Base-by-base conservation (phyloP, 768 basidiomycete genomes). In the Phlegmacium glaucopus region DNA sequence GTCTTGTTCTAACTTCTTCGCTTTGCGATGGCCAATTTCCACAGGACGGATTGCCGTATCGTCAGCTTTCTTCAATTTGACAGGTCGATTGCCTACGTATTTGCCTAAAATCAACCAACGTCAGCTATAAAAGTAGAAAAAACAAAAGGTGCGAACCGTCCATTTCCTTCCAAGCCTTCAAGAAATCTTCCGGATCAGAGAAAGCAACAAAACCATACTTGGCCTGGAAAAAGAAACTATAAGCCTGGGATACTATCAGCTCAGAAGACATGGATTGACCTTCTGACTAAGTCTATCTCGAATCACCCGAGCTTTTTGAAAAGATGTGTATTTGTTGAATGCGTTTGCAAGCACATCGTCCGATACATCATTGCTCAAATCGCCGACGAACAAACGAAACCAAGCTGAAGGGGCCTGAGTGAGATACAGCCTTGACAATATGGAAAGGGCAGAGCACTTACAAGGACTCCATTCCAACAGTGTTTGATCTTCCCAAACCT, bases 81-180 rank as follows among this genome's bases (percentile, higher is more conserved):
- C 83, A n/a, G 96, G 96, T 44, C 96, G 80, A 61, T 95, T 95
- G 36, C 96, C 96, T 42, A 99, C 94, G 67, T 99, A 99, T 75
- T 98, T 98, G 53, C 94, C 94, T 70, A 28, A 45, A 34, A 25
- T 55, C 12, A 46, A 22, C 30, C n/a, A 34, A 27, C 41, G 58
- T 10, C 32, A 6, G 32, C 52, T 39, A 50, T 18, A 49, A 40
- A 27, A 5, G n/a, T 11, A 11, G 2, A 38, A n/a, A 30, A 56
- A 11, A 34, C 7, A n/a, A 25, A 26, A 42, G 3, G 34, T 36
- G 1, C 11, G 6, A 63, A 90, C 94, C 95, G 66, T 97, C 94
- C 94, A 96, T 98, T 66, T 98, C 94, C 64, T 97, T 97, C 95
- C 95, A 99, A 13, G 95, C 95, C 62, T 84, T 94, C 47, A 99